Base-by-base conservation (phyloP, 306 rosid genomes). In the Morella rubra region DNA sequence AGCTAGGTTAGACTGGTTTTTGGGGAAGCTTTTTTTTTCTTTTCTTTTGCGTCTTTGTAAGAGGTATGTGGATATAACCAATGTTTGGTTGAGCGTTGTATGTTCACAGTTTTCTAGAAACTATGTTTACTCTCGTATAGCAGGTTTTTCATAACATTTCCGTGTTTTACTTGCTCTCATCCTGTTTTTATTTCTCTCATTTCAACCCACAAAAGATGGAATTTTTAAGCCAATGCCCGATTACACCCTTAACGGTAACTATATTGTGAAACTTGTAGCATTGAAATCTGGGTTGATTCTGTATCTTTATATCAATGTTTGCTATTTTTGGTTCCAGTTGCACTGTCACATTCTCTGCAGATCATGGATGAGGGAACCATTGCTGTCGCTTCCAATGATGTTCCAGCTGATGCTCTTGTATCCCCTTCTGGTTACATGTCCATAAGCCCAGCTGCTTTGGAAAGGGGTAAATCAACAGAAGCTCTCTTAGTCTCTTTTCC, bases 361-460 rank as follows among this genome's bases (percentile, higher is more conserved):
- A 90, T 95, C 71, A 61, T 92, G 76, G 97, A 92, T 79, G 97
- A 86, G 74, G 96, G 89, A 76, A 84, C 79, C 44, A 89, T 92
- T 84, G 87, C 93, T 3, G 66, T 88, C 56, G 92, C 97, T 73
- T 74, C 87, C 66, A 79, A 81, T 68, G 99, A 95, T 74, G 40
- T 92, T 72, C 82, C 79, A 9, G 73, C 92, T 60, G 99, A 95
- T 79, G 99, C 90, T 41, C 96, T 92, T 56, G 97, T 95, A 56
- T 79, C 96, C 44, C 90, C 97, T 4, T 82, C 71, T 4, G 97
- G 97, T 75, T 93, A 90, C 75, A 83, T 95, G 81, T 96, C 93
- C 44, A 88, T 91, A 71, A 92, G 86, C 76, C 8, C 91, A 15
- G 82, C 86, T 65, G 97, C 90, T 76, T 59, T 89, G 56, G 87